Conservation (phyloP, 106 monocot species). For the Acanthochlamys bracteata region DNA sequence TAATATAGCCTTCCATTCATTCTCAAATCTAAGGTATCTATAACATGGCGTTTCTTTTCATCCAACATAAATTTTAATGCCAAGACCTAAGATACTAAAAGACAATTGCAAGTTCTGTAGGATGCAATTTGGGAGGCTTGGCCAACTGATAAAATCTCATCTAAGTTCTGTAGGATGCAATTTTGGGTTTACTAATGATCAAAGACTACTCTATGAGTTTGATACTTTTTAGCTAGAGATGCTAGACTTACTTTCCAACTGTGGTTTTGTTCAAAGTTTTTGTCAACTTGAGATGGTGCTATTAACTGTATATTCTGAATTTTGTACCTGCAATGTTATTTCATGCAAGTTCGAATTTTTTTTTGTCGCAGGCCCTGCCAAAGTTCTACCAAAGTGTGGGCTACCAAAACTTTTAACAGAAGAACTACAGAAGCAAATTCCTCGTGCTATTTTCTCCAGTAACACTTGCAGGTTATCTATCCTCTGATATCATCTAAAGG, state of each 20-base stretch:
- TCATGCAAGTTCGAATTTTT: no score
- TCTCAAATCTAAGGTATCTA: conserved; percentile 56
- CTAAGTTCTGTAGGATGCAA: conserved; percentile 70
- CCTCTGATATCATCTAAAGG: no score
- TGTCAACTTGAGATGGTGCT: no score
- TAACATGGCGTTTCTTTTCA: neutral
- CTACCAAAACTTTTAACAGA: conserved; percentile 84
- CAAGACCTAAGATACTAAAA: neutral
- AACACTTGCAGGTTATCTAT: conserved; percentile 88
- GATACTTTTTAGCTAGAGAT: no score
- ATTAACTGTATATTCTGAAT: no score
- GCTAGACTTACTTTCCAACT: no score
- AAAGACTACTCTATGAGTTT: no score
- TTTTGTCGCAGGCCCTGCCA: conserved; percentile 67
- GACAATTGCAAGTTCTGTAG: conserved; percentile 15
- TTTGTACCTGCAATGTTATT: no score
- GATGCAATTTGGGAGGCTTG: conserved; percentile 70
- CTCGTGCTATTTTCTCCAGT: conserved; percentile 81
- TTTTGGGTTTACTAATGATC: no score
- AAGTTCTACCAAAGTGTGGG: conserved; percentile 76
- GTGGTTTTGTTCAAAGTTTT: no score
- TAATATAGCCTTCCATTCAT: conserved; percentile 84
- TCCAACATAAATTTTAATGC: neutral
- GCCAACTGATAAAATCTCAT: conserved; percentile 74
- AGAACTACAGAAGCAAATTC: conserved; percentile 68